These are phyloP conservation scores for Pythium volutum DNA, from an alignment of 352 stramenopile genomes.

Conservation along the genomic window DNA sequence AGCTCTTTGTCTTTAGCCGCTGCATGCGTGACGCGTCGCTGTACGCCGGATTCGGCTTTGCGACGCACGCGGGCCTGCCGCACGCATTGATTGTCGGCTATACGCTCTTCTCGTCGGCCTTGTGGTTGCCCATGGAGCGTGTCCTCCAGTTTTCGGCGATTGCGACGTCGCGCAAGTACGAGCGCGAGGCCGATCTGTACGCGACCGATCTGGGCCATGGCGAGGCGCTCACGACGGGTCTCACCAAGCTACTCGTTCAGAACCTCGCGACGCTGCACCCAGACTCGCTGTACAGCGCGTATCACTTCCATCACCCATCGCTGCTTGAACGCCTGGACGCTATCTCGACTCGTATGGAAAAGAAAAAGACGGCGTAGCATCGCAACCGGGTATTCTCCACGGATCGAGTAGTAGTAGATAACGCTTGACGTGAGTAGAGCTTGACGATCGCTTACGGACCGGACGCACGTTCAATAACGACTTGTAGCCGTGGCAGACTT, in stretches of 20 bases:
- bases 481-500: slow-evolving; percentile 43
- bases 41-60: slow-evolving; percentile 59
- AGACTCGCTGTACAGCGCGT: slow-evolving; percentile 92
- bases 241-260: slow-evolving; percentile 96
- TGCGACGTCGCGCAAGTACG: slow-evolving; percentile 60
- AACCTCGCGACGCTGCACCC: slow-evolving; percentile 96
- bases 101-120: slow-evolving; percentile 76
- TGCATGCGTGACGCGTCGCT: slow-evolving; percentile 53
- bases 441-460: neutral
- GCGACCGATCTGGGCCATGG: slow-evolving; percentile 90
- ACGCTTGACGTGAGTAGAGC: neutral
- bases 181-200: slow-evolving; percentile 92
- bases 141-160: slow-evolving; percentile 58
- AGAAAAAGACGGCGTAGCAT: neutral
- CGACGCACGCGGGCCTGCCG: slow-evolving; percentile 18
- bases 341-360: slow-evolving; percentile 41
- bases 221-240: slow-evolving; percentile 88
- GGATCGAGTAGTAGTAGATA: too few relatives aligned
- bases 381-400: too few relatives aligned
- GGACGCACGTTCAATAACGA: neutral
- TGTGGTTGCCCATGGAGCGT: slow-evolving; percentile 78
- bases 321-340: slow-evolving; percentile 94
- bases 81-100: slow-evolving; percentile 68
- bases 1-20: slow-evolving; percentile 63
- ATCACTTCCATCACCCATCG: slow-evolving; percentile 97